Evolutionary conservation across 441 rosid species (phyloP).

Genomic region (Corymbia citriodora): DNA sequence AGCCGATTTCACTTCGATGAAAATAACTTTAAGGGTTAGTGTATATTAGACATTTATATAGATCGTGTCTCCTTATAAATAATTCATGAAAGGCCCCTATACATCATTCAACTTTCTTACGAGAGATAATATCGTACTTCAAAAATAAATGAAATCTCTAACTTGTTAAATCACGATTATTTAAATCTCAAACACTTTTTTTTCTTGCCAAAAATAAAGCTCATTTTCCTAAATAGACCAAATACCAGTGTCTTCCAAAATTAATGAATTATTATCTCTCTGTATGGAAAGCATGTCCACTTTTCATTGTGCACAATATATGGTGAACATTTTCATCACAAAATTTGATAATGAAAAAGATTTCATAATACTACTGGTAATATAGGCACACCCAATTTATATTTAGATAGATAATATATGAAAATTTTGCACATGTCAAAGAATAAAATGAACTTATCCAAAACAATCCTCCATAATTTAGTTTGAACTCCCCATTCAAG

Average conservation of each 20-base stretch:
- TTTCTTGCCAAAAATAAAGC: neutral
- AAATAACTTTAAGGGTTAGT: neutral
- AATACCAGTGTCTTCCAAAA: neutral
- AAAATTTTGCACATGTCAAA: neutral
- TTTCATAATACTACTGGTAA: neutral
- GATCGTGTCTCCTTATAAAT: neutral
- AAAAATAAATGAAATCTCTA: neutral
- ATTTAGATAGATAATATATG: neutral
- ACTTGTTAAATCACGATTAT: neutral
- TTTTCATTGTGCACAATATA: neutral
- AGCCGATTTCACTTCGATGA: neutral
- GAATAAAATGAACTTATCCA: neutral
- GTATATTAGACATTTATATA: neutral
- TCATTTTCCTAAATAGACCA: neutral
- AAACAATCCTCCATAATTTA: neutral
- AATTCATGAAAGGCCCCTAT: neutral
- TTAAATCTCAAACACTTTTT: neutral
- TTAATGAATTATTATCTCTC: neutral
- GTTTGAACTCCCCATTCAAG: neutral
- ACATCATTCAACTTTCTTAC: neutral
- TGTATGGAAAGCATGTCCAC: neutral
- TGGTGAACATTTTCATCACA: neutral
- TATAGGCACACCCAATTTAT: neutral
- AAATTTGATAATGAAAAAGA: neutral
- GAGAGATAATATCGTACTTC: neutral